These are phyloP conservation scores for Arthrobotrys sphaeroides DNA, from an alignment of 2,329 filamentous ascomycete genomes.

Conservation along the genomic window DNA sequence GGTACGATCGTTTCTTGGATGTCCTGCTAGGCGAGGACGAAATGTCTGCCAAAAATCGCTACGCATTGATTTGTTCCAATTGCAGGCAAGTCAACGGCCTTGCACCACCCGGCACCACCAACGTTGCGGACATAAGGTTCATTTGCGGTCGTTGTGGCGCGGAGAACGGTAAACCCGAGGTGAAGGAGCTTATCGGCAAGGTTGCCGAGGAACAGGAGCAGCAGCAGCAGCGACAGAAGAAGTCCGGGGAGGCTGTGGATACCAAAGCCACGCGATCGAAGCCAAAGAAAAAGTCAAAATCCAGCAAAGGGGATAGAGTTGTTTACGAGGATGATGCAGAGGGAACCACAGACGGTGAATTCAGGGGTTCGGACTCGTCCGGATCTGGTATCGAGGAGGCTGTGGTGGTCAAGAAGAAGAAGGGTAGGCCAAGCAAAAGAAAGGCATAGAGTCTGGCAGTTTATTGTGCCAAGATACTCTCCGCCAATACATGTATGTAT, in stretches of 20 bases:
- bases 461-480: conserved; percentile 14
- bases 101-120: conserved; percentile 84
- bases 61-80: conserved; percentile 81
- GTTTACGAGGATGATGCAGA: conserved; percentile 37
- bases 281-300: conserved; percentile 46
- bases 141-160: conserved; percentile 84
- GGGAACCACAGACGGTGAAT: conserved; percentile 27
- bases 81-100: conserved; percentile 95
- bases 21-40: conserved; percentile 94
- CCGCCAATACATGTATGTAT: conserved; percentile 34
- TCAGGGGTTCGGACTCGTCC: conserved; percentile 37
- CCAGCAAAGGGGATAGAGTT: conserved; percentile 30
- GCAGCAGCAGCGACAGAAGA: conserved; percentile 8
- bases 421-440: conserved; percentile 28
- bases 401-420: conserved; percentile 53
- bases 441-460: conserved; percentile 35
- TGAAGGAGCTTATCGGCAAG: conserved; percentile 75
- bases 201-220: conserved; percentile 61
- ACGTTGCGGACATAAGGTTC: conserved; percentile 82
- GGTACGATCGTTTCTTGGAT: conserved; percentile 95
- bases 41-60: conserved; percentile 86
- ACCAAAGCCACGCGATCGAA: conserved; percentile 26
- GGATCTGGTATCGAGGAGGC: conserved; percentile 41
- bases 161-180: conserved; percentile 83
- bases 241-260: conserved; percentile 12